These are phyloP conservation scores for Musa schizocarpa DNA, from an alignment of 176 grass and related monocot species.

Conservation along the genomic window DNA sequence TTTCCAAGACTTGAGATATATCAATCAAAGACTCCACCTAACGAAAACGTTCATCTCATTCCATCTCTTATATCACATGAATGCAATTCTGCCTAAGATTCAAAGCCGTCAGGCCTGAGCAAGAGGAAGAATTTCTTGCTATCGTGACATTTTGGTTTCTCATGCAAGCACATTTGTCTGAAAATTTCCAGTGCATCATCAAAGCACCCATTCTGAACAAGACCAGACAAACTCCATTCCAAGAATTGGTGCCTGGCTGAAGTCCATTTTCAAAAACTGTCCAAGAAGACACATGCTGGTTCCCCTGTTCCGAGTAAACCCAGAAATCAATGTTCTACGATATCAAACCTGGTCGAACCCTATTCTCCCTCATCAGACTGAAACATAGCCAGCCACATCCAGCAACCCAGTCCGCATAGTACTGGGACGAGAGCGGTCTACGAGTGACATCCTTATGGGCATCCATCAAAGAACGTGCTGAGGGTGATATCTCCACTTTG, in stretches of 20 bases:
- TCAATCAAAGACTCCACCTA: conserved; percentile 49
- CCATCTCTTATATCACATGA: conserved; percentile 32
- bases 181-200: conserved; percentile 40
- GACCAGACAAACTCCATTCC: conserved; percentile 61
- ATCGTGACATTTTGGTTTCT: conserved; percentile 45
- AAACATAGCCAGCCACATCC: conserved; percentile 37
- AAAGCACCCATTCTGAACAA: conserved; percentile 45
- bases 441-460: conserved; percentile 41
- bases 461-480: conserved; percentile 44
- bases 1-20: conserved; percentile 38
- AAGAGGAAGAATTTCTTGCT: conserved; percentile 56
- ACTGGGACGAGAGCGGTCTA: conserved; percentile 50
- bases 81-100: conserved; percentile 48
- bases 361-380: conserved; percentile 38
- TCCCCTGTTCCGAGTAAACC: conserved; percentile 46
- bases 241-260: conserved; percentile 43
- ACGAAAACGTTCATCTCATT: conserved; percentile 50
- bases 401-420: conserved; percentile 35
- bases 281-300: conserved; percentile 29
- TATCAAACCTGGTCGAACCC: conserved; percentile 43
- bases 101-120: conserved; percentile 31
- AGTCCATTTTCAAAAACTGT: conserved; percentile 27
- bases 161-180: conserved; percentile 35
- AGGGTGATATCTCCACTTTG: conserved; percentile 33
- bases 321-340: conserved; percentile 62